Evolutionary conservation across 768 basidiomycete genomes (phyloP).

Genomic region (Exidia glandulosa): DNA sequence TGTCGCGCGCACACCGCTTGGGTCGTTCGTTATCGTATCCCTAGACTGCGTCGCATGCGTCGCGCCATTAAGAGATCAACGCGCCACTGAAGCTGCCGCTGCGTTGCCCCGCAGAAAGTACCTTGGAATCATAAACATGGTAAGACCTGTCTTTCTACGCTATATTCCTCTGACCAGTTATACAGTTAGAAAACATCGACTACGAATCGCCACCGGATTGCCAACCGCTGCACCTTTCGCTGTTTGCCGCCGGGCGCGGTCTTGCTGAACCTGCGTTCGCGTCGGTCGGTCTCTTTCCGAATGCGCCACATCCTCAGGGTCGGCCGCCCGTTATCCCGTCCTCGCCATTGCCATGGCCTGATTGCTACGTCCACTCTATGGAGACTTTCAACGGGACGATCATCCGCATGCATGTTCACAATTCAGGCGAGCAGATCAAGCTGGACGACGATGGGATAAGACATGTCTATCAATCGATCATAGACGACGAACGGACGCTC

Average conservation of each 20-base stretch:
- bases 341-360: background rate
- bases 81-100: background rate
- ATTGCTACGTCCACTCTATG: background rate
- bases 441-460: no score
- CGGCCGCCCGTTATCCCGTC: background rate
- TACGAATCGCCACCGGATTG: no score
- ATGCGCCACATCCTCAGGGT: background rate
- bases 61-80: background rate
- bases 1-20: background rate
- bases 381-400: no score
- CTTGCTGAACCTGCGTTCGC: background rate
- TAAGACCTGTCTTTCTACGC: background rate
- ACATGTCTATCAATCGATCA: no score
- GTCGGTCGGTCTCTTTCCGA: background rate
- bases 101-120: background rate
- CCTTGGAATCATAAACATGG: background rate
- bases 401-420: no score
- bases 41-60: background rate
- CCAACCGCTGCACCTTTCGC: background rate
- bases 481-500: no score
- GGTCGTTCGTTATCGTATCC: background rate
- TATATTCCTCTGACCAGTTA: background rate
- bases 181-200: no score
- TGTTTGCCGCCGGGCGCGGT: background rate
- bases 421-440: no score